Evolutionary conservation across 257 asterid genomes (phyloP), one percentile per base, ranked within the genome.

Genomic region (Thymus quinquecostatus): DNA sequence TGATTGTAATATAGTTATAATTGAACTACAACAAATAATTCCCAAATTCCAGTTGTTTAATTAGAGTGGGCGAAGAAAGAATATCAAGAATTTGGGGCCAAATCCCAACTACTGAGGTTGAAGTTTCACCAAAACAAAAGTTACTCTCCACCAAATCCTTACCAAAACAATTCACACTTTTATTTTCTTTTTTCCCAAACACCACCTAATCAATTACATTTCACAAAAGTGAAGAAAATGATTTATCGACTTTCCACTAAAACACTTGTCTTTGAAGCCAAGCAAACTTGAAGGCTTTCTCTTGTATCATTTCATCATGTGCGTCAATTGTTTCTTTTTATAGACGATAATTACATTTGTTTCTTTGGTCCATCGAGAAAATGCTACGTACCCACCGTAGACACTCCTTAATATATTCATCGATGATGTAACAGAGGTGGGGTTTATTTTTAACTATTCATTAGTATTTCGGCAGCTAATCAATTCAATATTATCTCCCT

Each of bases 191-290:
- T 8, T 64, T 64, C 30, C 0, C 47, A 58, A n/a, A 60, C 45
- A 27, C 60, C 3, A 70, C 27, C 64, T 62, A 50, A 38, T 44
- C 29, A 54, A 50, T 71, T 51, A 28, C 57, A 62, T 32, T 8
- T 21, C 55, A 57, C 27, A 44, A 67, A 64, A 70, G 76, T 66
- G 64, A 29, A 75, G 81, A 71, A 72, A 78, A 81, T 71, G 77
- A 78, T 78, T 71, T 44, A 40, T 70, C 53, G 76, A 56, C 83
- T 68, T 71, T 78, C 73, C 80, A 69, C 74, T 45, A 69, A 66
- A 66, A 50, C 74, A 43, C 82, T 78, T 82, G 28, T 78, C 86
- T 78, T 82, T 50, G 79, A 82, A 78, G 83, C 75, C 67, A 82
- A 75, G 86, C 72, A 75, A 78, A 78, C 58, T 67, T 75, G 70